phyloP scores from a whole-genome alignment of 805 yeast species.

The Soucietia sequanensis region DNA sequence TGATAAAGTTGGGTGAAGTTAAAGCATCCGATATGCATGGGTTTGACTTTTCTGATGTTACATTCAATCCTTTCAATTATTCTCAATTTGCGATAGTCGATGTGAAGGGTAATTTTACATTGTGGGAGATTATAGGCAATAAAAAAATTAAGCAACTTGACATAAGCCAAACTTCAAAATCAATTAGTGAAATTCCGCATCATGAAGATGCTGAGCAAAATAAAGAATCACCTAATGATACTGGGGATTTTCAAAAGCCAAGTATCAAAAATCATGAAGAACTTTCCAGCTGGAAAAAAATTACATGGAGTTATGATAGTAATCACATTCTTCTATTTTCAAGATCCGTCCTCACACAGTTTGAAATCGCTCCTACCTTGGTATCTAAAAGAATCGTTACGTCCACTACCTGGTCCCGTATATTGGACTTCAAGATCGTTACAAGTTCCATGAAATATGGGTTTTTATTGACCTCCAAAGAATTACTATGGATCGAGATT shows the following conservation, averaged over 20 bases:
- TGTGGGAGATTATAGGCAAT: conserved; percentile 27
- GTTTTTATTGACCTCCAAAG: conserved; percentile 64
- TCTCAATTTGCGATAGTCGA: conserved; percentile 46
- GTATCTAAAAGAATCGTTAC: conserved; percentile 35
- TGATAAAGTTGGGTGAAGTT: conserved; percentile 14
- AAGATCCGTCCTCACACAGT: conserved; percentile 41
- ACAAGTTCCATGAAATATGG: conserved; percentile 26
- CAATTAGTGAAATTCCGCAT: no score
- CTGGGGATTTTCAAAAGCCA: background rate
- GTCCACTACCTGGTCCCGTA: conserved; percentile 52
- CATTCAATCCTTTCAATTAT: conserved; percentile 43
- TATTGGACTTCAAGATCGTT: conserved; percentile 40
- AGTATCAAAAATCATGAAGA: conserved; percentile 46
- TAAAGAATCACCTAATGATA: no score
- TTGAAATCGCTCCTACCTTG: conserved; percentile 18
- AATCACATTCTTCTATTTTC: conserved; percentile 32
- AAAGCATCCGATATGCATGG: conserved; percentile 21
- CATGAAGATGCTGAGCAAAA: no score
- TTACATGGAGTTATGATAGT: conserved; percentile 42
- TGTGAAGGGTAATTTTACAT: conserved; percentile 50
- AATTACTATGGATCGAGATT: conserved; percentile 53
- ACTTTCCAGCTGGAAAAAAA: conserved; percentile 53
- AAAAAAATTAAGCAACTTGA: no score
- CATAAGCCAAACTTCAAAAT: no score
- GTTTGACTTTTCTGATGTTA: conserved; percentile 43